phyloP scores from a whole-genome alignment of 495 filamentous ascomycete genomes.

The Trichoderma virens region DNA sequence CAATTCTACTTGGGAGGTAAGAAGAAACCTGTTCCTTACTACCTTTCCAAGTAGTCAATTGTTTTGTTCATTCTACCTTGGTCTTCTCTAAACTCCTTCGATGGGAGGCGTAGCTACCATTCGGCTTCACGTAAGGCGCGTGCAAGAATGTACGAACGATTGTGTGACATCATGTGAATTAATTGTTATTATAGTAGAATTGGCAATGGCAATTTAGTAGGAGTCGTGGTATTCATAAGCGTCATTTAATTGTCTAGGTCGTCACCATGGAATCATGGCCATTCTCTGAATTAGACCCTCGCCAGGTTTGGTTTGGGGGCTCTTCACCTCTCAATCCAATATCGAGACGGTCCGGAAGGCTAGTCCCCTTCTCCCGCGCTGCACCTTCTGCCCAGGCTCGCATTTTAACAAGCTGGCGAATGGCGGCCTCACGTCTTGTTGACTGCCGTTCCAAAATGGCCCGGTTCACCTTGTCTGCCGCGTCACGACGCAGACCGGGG shows the following conservation, averaged over 20 bases:
- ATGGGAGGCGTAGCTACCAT: background rate
- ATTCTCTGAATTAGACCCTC: slow-evolving; percentile 22
- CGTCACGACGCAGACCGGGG: slow-evolving; percentile 70
- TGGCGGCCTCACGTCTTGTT: slow-evolving; percentile 66
- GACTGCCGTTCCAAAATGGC: slow-evolving; percentile 70
- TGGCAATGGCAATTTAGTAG: background rate
- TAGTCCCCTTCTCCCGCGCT: slow-evolving; percentile 62
- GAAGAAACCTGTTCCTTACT: too few species aligned
- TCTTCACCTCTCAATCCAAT: slow-evolving; percentile 57
- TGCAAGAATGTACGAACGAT: background rate
- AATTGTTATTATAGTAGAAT: background rate
- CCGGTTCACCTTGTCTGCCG: slow-evolving; percentile 78
- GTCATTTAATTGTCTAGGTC: slow-evolving; percentile 21
- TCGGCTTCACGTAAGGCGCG: background rate
- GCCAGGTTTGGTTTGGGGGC: slow-evolving; percentile 26
- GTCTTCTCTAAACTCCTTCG: background rate
- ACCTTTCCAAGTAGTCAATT: too few species aligned
- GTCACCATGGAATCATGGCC: slow-evolving; percentile 57
- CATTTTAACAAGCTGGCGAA: slow-evolving; percentile 69
- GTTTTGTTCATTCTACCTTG: background rate
- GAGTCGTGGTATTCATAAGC: background rate
- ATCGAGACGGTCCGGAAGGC: slow-evolving; percentile 64
- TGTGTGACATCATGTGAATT: background rate
- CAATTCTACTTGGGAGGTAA: too few species aligned
- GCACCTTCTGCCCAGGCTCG: slow-evolving; percentile 80